These are phyloP conservation scores for Leishmania tropica DNA, from an alignment of 208 protist species.

Conservation along the genomic window DNA sequence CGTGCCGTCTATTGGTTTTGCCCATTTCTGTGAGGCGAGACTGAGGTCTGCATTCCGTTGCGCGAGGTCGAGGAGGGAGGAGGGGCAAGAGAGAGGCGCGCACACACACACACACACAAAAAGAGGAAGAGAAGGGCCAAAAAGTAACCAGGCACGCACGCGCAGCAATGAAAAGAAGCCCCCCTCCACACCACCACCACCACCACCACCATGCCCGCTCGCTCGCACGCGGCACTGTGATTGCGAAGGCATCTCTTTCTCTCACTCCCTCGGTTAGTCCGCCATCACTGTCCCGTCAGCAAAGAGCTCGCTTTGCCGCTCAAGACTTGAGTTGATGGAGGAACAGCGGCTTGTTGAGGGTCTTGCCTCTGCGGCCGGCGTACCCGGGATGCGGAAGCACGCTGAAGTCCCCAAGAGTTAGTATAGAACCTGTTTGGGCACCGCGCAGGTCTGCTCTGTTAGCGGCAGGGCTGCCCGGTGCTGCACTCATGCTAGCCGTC, in stretches of 20 bases:
- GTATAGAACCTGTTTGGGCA: background rate
- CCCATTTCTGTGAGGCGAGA: background rate
- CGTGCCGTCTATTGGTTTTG: background rate
- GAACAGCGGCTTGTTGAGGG: constrained; percentile 61
- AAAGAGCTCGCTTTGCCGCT: background rate
- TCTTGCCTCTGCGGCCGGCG: constrained; percentile 33
- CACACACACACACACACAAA: background rate
- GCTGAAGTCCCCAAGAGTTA: constrained; percentile 42
- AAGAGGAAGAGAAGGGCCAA: background rate
- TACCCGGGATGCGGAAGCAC: constrained; percentile 70
- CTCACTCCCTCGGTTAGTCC: background rate
- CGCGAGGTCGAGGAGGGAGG: background rate
- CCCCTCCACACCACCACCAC: no score
- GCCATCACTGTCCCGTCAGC: background rate
- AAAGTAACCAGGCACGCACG: background rate
- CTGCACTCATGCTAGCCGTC: background rate
- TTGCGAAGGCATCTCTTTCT: background rate
- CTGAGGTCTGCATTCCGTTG: background rate
- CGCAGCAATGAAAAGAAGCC: no score
- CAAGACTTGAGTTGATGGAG: constrained; percentile 42
- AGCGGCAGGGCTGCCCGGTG: background rate
- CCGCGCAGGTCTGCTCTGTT: background rate
- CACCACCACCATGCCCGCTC: background rate
- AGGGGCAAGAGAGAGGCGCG: background rate
- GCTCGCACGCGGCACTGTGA: background rate